Conservation (phyloP, 768 basidiomycete species). For the Mycena leptocephala region DNA sequence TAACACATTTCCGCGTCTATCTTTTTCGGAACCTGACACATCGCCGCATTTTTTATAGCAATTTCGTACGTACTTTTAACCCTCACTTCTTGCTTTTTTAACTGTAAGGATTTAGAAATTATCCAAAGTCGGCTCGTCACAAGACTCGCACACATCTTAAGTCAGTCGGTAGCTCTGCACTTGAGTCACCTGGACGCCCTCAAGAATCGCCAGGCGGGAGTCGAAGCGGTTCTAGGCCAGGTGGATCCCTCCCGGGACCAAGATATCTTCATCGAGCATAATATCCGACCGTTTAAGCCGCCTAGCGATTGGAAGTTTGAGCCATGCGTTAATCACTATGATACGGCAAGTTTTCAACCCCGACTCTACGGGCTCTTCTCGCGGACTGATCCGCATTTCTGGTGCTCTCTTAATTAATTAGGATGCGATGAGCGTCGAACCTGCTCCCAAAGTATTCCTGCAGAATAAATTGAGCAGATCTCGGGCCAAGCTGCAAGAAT, state of each 20-base stretch:
- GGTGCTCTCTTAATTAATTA: constrained; percentile 41
- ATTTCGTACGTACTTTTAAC: constrained; percentile 69
- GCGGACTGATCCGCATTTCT: constrained; percentile 16
- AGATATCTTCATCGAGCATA: constrained; percentile 80
- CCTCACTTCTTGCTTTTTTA: background rate
- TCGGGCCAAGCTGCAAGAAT: constrained; percentile 75
- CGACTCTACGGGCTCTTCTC: background rate
- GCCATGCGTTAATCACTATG: constrained; percentile 82
- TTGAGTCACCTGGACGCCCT: constrained; percentile 71
- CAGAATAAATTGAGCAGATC: constrained; percentile 83
- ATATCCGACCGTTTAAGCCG: constrained; percentile 74
- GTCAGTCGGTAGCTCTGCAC: constrained; percentile 74
- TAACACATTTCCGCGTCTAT: constrained; percentile 24
- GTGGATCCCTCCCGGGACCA: constrained; percentile 78
- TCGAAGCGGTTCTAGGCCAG: constrained; percentile 64
- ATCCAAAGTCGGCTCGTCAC: constrained; percentile 77
- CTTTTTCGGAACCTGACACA: constrained; percentile 22
- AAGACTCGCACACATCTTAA: constrained; percentile 69
- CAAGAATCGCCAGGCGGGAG: constrained; percentile 64
- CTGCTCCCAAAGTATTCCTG: constrained; percentile 81
- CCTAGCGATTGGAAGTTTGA: constrained; percentile 85
- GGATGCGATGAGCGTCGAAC: constrained; percentile 77
- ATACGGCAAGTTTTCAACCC: constrained; percentile 67
- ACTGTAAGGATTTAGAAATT: constrained; percentile 64
- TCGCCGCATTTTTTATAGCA: constrained; percentile 60